Percentiles rank a stretch among this genome's conserved stretches.
phyloP scores from a whole-genome alignment of 2,329 filamentous ascomycete species.

The Penicillium sumatraense region DNA sequence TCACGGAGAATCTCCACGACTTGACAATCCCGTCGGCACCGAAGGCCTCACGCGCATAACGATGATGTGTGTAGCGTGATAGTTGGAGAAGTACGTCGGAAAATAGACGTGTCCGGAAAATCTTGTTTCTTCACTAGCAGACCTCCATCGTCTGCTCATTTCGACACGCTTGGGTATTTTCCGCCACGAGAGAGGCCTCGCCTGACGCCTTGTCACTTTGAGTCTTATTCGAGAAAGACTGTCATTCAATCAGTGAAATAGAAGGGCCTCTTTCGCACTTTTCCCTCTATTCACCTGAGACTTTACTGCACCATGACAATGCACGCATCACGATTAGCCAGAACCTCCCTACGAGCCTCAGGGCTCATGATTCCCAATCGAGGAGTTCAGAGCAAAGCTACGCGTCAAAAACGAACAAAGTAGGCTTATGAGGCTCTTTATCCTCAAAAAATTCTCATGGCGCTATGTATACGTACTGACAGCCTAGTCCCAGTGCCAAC shows the following conservation, averaged over 20 bases:
- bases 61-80: not conserved
- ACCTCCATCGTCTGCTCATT: not conserved
- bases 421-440: slow-evolving; percentile 9
- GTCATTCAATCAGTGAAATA: not conserved
- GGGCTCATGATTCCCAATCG: slow-evolving; percentile 13
- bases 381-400: slow-evolving; percentile 23
- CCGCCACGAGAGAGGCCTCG: not conserved
- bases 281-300: not conserved
- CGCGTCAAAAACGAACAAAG: slow-evolving; percentile 23
- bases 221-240: not conserved
- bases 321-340: slow-evolving; percentile 31
- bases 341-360: slow-evolving; percentile 26
- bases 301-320: slow-evolving; percentile 21
- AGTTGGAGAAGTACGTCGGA: not conserved
- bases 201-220: not conserved
- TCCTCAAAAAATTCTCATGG: not conserved
- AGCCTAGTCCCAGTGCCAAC: slow-evolving; percentile 1
- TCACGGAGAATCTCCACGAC: not conserved
- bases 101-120: not conserved
- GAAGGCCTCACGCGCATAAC: not conserved
- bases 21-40: not conserved
- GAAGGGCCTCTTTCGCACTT: not conserved
- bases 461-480: not conserved
- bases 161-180: slow-evolving; percentile 4
- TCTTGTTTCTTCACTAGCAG: not conserved